Percentiles rank a stretch among this genome's conserved stretches.
phyloP scores from a whole-genome alignment of 306 rosid species.

The Dryas octopetala region DNA sequence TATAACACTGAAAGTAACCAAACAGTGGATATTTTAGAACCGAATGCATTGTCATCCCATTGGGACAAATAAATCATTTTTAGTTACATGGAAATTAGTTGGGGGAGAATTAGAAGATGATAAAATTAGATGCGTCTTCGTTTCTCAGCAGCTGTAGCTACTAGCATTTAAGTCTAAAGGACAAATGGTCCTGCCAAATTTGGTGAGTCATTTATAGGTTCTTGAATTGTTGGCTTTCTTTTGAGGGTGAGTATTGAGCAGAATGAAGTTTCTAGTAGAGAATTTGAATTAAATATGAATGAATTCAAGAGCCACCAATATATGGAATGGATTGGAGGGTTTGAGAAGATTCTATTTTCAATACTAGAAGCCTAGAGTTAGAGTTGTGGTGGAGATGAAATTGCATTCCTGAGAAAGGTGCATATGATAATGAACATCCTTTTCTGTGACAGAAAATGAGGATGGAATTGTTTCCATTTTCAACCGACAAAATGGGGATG shows the following conservation, averaged over 20 bases:
- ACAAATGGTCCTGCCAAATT: slow-evolving; percentile 8
- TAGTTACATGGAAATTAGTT: slow-evolving; percentile 19
- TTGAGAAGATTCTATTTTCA: background rate
- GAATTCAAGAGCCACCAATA: background rate
- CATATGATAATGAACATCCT: background rate
- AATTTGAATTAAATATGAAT: background rate
- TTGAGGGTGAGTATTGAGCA: background rate
- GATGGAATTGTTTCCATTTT: too few species aligned
- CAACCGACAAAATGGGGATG: too few species aligned
- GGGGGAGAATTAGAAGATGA: slow-evolving; percentile 13
- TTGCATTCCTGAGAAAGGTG: background rate
- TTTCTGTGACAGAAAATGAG: background rate
- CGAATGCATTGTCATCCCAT: slow-evolving; percentile 26
- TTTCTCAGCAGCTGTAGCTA: slow-evolving; percentile 36
- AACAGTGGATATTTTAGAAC: slow-evolving; percentile 55
- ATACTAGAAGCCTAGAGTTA: background rate
- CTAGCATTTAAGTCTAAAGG: slow-evolving; percentile 9
- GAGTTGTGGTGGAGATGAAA: slow-evolving; percentile 21
- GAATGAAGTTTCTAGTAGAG: background rate
- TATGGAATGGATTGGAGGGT: too few species aligned
- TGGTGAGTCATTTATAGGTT: background rate
- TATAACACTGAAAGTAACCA: slow-evolving; percentile 40
- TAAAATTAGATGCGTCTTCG: slow-evolving; percentile 39
- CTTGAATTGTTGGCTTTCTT: slow-evolving; percentile 15
- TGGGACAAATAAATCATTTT: slow-evolving; percentile 34